Evolutionary conservation across 805 yeast genomes (phyloP), one percentile per base, ranked within the genome.

Genomic region (Hemisphaericaspora nanyangensis): DNA sequence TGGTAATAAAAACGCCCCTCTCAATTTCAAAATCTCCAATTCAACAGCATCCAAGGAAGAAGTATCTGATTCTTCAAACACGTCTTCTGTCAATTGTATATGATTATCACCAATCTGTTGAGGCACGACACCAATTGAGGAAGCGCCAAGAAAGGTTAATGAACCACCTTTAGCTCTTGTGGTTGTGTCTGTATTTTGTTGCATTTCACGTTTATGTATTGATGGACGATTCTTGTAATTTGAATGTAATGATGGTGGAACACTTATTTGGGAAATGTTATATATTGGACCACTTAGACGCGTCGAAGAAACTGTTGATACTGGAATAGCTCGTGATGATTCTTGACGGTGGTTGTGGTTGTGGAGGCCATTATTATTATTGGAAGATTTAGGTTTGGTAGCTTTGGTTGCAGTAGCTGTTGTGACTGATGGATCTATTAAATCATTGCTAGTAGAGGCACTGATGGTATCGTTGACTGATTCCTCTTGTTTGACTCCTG

Each of bases 1-100:
- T 1, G 95, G 95, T 16, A 86, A 58, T 35, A 76, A 60, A 51
- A 85, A 85, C 6, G 90, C 87, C 5, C 90, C 91, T 40, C 80
- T 65, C 40, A 79, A 50, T 48, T 78, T 73, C 44, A 85, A 63
- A 31, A 81, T 72, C 52, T 80, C 82, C 51, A 82, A 65, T 47
- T 85, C 90, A 18, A 76, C 82, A 3, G 77, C 69, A 50, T 79
- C 84, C 27, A 67, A 48, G n/a, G n/a, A n/a, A 15, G 62, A 56
- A 18, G 50, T 55, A 35, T 63, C 70, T 28, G 44, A 48, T 6
- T 50, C 40, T 26, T 65, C 72, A 45, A 60, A 66, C 25, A 68
- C 49, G 46, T 68, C 73, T 35, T 62, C 65, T 7, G 67, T 59
- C 30, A 74, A 61, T 47, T 64, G 70, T 17, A 72, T 59, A 49